Evolutionary conservation across 2,329 filamentous ascomycete genomes (phyloP), one percentile per base, ranked within the genome.

Genomic region (Botrytis tulipae): DNA sequence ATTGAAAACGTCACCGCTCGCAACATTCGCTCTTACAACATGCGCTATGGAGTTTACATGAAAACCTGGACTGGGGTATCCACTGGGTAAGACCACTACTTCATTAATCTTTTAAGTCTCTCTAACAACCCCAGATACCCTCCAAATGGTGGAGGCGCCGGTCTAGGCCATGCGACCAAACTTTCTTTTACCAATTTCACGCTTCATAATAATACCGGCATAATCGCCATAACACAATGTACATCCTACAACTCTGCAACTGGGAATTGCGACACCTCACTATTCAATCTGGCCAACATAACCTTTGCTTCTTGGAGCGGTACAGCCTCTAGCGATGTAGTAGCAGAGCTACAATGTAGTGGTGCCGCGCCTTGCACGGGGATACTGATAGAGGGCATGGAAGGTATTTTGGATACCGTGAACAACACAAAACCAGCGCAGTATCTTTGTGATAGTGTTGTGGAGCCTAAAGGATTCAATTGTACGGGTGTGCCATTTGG

Each of bases 91-190:
- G 48, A 16, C 14, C 25, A 16, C 12, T 54, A 16, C 48, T n/a
- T 14, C 22, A 25, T 54, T 4, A 8, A 29, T 29, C 12, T 54
- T 54, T 7, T 5, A 3, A 29, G 5, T 16, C 6, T n/a, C 48
- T 16, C 48, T 54, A 54, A 54, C 48, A 29, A n/a, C 12, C 12
- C 12, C 25, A 54, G 48, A 29, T 86, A 84, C 69, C 86, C 86
- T 1, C 87, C 87, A 1, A 90, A 90, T 75, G 87, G 88, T 25
- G 88, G 87, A 2, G 87, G 87, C 18, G 88, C 86, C 25, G 88
- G 88, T 4, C 77, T 85, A 0, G 87, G 87, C 16, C 83, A 79
- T 71, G 70, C 70, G 0, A 29, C 10, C 6, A 73, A 74, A 37
- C 37, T 74, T 18, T 63, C 63, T 16, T 74, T 72, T 25, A 25